Evolutionary conservation across 148 eudicot species (phyloP).

Genomic region (Chenopodium formosanum): DNA sequence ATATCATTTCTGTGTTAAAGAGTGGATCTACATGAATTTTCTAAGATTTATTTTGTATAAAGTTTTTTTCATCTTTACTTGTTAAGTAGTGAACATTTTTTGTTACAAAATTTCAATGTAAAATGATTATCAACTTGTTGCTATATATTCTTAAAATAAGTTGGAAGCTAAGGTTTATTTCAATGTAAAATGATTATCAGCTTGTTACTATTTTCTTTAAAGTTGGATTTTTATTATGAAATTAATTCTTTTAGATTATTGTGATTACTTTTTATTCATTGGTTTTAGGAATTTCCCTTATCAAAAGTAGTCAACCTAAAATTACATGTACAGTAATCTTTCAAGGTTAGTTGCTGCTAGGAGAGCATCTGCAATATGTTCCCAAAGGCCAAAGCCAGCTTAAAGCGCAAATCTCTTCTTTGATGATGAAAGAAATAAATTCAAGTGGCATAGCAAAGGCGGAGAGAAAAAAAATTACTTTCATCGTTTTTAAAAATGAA

Average conservation of each 20-base stretch:
- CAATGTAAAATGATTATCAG: neutral
- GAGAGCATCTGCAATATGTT: too few relatives aligned
- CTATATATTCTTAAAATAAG: too few relatives aligned
- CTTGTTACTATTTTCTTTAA: neutral
- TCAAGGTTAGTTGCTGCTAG: neutral
- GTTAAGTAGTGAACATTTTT: neutral
- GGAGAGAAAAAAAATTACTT: too few relatives aligned
- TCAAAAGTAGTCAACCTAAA: neutral
- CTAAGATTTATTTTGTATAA: neutral
- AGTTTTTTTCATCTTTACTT: neutral
- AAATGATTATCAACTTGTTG: too few relatives aligned
- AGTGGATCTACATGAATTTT: too few relatives aligned
- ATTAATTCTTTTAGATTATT: neutral
- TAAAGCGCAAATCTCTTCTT: too few relatives aligned
- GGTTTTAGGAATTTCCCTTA: neutral
- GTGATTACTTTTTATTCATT: neutral
- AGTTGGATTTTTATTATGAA: neutral
- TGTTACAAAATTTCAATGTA: neutral
- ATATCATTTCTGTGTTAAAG: too few relatives aligned
- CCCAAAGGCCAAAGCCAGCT: too few relatives aligned
- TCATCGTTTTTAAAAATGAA: too few relatives aligned
- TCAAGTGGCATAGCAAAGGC: too few relatives aligned
- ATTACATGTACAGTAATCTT: neutral
- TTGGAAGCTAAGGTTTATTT: too few relatives aligned
- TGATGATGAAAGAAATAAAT: too few relatives aligned